Evolutionary conservation across 139 green algal genomes (phyloP).

Genomic region (Diplosphaera chodatii): DNA sequence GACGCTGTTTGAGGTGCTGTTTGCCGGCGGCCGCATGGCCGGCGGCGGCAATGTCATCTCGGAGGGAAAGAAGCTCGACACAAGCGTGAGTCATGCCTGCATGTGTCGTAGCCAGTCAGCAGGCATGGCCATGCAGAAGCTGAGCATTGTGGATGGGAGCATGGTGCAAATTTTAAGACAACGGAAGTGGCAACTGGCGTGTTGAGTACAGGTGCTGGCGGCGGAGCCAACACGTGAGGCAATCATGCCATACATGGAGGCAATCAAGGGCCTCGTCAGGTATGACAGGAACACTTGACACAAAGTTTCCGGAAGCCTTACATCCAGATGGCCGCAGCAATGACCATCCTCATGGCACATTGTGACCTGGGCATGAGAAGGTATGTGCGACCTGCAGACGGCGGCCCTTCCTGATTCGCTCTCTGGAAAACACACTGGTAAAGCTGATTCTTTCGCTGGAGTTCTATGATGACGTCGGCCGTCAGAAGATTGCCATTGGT

Average conservation of each 20-base stretch:
- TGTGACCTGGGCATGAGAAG: too few relatives aligned
- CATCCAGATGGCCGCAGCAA: too few relatives aligned
- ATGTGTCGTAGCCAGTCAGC: not conserved
- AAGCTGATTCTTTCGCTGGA: conserved; percentile 84
- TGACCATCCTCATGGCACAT: too few relatives aligned
- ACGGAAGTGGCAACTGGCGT: too few relatives aligned
- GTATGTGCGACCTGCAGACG: conserved; percentile 60
- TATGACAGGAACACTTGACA: not conserved
- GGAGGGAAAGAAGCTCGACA: conserved; percentile 57
- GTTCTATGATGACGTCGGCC: conserved; percentile 76
- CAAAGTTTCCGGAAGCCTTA: too few relatives aligned
- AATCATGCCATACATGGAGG: conserved; percentile 79
- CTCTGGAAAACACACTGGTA: conserved; percentile 84
- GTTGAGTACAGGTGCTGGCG: conserved; percentile 54
- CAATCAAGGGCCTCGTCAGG: conserved; percentile 76
- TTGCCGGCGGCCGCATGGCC: conserved; percentile 74
- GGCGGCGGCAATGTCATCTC: conserved; percentile 59
- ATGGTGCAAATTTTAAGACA: too few relatives aligned
- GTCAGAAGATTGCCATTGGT: conserved; percentile 76
- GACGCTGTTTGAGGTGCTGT: conserved; percentile 92
- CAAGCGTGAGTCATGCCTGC: conserved; percentile 39
- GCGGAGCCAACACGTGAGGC: conserved; percentile 37
- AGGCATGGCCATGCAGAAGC: too few relatives aligned
- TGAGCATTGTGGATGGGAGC: too few relatives aligned
- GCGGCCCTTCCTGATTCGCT: conserved; percentile 89